Evolutionary conservation across 352 stramenopile genomes (phyloP).

Genomic region (Thraustochytrium sp.): DNA sequence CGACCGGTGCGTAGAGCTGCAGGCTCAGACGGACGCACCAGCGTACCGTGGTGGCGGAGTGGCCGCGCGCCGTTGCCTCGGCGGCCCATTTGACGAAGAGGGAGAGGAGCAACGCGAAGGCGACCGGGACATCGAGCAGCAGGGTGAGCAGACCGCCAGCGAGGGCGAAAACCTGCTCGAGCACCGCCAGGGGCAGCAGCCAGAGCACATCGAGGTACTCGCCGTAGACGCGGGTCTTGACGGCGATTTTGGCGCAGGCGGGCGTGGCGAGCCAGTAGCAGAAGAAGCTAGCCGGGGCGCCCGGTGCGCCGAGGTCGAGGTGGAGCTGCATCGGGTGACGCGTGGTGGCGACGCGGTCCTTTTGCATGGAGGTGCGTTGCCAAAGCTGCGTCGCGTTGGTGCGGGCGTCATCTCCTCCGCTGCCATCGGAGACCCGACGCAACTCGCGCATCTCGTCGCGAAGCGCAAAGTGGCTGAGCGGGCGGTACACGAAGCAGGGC

Average conservation of each 20-base stretch:
- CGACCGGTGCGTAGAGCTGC: neutral
- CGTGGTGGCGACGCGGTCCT: too few species aligned
- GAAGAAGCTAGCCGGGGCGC: neutral
- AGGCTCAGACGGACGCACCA: neutral
- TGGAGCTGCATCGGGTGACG: too few species aligned
- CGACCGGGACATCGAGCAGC: neutral
- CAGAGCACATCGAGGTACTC: neutral
- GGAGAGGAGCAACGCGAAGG: neutral
- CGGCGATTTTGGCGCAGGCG: neutral
- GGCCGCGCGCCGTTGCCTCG: too few species aligned
- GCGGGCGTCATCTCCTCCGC: too few species aligned
- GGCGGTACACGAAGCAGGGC: slow-evolving; percentile 24
- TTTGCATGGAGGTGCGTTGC: too few species aligned
- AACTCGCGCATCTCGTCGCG: neutral
- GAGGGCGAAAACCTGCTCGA: slow-evolving; percentile 6
- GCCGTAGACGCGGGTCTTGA: neutral
- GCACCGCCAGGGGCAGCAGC: neutral
- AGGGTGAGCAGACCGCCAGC: neutral
- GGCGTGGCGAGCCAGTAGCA: slow-evolving; percentile 24
- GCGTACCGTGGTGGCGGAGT: neutral
- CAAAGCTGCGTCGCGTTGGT: too few species aligned
- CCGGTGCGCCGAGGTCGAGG: slow-evolving; percentile 11
- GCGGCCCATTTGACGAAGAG: slow-evolving; percentile 33
- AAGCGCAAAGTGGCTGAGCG: neutral
- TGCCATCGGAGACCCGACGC: too few species aligned